phyloP scores from a whole-genome alignment of 805 yeast genomes.

The Kuraishia capsulata region DNA sequence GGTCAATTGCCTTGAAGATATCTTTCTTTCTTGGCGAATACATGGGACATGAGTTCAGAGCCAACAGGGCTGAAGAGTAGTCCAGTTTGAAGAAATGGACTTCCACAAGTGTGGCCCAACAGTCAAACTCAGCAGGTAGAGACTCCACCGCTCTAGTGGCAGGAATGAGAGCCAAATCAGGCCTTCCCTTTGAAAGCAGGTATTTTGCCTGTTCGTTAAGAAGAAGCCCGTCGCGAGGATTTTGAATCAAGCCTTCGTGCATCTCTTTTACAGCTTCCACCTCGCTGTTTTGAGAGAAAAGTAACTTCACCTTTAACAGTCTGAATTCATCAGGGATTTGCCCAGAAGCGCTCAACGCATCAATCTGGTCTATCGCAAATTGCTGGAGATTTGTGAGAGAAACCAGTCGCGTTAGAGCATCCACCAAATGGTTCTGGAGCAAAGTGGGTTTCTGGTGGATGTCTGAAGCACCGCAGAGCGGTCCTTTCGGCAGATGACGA shows the following conservation, averaged over 20 bases:
- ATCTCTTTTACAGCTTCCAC: slow-evolving; percentile 36
- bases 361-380: slow-evolving; percentile 30
- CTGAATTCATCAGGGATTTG: slow-evolving; percentile 11
- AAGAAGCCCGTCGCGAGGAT: slow-evolving; percentile 49
- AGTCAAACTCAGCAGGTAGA: slow-evolving; percentile 67
- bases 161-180: slow-evolving; percentile 45
- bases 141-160: slow-evolving; percentile 55
- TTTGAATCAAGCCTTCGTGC: slow-evolving; percentile 26
- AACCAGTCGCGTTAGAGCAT: slow-evolving; percentile 33
- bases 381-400: slow-evolving; percentile 28
- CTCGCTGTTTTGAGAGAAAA: slow-evolving; percentile 32
- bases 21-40: slow-evolving; percentile 39
- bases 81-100: slow-evolving; percentile 50
- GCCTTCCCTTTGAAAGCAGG: slow-evolving; percentile 43
- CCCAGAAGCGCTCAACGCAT: slow-evolving; percentile 8
- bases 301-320: slow-evolving; percentile 32
- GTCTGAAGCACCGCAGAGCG: slow-evolving; percentile 32
- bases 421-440: slow-evolving; percentile 43
- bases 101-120: slow-evolving; percentile 61
- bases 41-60: slow-evolving; percentile 73
- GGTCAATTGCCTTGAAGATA: slow-evolving; percentile 29
- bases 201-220: slow-evolving; percentile 57
- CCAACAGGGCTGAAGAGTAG: slow-evolving; percentile 48
- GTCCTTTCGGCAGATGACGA: slow-evolving; percentile 36
- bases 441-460: slow-evolving; percentile 22